Base-by-base conservation (phyloP, 2,329 filamentous ascomycete species). In the Plenodomus lindquistii region DNA sequence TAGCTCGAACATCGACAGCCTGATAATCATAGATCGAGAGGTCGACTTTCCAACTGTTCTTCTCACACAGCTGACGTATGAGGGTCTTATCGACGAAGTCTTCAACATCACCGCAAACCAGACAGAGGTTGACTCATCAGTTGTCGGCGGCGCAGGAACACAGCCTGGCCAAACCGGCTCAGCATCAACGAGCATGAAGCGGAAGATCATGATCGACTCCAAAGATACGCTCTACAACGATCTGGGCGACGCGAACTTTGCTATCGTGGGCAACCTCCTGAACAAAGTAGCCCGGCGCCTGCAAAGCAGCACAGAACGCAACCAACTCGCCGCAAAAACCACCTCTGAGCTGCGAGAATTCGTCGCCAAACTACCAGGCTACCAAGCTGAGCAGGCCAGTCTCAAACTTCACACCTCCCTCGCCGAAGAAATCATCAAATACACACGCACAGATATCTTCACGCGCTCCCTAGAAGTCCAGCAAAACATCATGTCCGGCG, bases 21-120 rank as follows among this genome's bases (percentile, higher is more conserved):
- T 97, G 50, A 92, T 99, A 63, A 88, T 99, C 52, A 91, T 99
- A 46, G 94, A 99, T 72, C 88, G 94, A 41, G 92, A 97, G 69
- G 88, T 96, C 46, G 94, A 99, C 71, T 91, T 94, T 64, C 90
- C 93, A 15, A 97, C 94, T 1, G 87, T 89, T 0, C 80, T 99
- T 15, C 85, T 99, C 44, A 97, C 93, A 0, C 94, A 99, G 70
- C 78, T 99, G 53, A 99, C 94, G 1, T 99, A 99, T 65, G 93
- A 99, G 74, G 94, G 94, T 3, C 79, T 99, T 20, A 87, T 99
- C 44, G 95, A 99, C 66, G 94, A 99, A 70, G 82, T 94, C 15
- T 95, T 96, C 67, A 87, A 88, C 24, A 96, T 99, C 52, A 85
- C 89, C 57, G 88, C 97, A 66, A 97, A 95, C 65, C 91, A 96